These are phyloP conservation scores for Geranium brycei DNA, from an alignment of 345 rosid species.

Conservation along the genomic window DNA sequence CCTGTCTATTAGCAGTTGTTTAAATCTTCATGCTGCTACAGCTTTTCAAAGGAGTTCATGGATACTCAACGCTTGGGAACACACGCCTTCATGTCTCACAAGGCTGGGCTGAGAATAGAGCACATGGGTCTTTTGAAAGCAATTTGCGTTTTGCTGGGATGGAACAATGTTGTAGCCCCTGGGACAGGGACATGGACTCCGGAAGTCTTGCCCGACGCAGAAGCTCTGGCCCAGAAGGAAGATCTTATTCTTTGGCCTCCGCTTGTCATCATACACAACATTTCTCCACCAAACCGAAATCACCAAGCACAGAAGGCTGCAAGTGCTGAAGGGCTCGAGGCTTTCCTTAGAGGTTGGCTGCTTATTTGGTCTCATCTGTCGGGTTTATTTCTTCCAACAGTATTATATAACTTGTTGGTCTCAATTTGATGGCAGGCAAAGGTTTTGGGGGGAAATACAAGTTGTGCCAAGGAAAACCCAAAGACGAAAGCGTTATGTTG, in stretches of 20 bases:
- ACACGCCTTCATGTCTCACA: slow-evolving; percentile 47
- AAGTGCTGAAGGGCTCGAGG: slow-evolving; percentile 32
- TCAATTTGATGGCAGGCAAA: slow-evolving; percentile 21
- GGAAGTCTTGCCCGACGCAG: slow-evolving; percentile 25
- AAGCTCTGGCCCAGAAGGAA: slow-evolving; percentile 34
- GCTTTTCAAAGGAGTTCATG: slow-evolving; percentile 41
- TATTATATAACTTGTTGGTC: not conserved
- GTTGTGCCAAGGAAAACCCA: slow-evolving; percentile 41
- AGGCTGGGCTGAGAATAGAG: slow-evolving; percentile 31
- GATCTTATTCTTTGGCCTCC: slow-evolving; percentile 52
- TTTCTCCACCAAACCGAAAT: slow-evolving; percentile 34
- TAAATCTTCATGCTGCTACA: slow-evolving; percentile 11
- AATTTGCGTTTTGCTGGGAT: slow-evolving; percentile 44
- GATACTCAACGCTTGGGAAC: slow-evolving; percentile 34
- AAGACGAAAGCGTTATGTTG: slow-evolving; percentile 40
- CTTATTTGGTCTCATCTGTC: not conserved
- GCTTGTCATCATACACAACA: slow-evolving; percentile 30
- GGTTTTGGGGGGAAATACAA: slow-evolving; percentile 39
- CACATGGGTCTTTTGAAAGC: slow-evolving; percentile 50
- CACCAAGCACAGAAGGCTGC: slow-evolving; percentile 40
- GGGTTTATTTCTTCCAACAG: not conserved
- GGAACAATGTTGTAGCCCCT: slow-evolving; percentile 28
- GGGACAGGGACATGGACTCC: slow-evolving; percentile 32
- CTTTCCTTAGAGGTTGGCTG: slow-evolving; percentile 36
- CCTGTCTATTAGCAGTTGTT: slow-evolving; percentile 1